Evolutionary conservation across 495 filamentous ascomycete genomes (phyloP), one percentile per base, ranked within the genome.

Genomic region (Penicillium taxi): DNA sequence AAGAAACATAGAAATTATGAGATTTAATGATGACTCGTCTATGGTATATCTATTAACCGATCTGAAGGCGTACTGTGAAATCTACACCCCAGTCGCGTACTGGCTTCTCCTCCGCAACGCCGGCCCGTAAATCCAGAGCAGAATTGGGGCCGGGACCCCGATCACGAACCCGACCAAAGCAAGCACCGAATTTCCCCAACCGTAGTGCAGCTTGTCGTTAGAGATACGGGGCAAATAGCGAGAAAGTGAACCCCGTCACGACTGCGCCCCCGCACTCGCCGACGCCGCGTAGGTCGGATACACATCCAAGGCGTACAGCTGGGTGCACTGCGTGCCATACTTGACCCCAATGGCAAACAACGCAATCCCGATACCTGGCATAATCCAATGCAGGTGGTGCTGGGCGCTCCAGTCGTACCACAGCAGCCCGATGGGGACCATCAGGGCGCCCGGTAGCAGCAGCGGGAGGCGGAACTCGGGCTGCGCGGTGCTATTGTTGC

Each of bases 241-340:
- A 84, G 41, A 91, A 89, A 9, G 67, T 73, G 49, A 88, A 87
- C 2, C 84, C 84, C n/a, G n/a, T n/a, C n/a, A n/a, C n/a, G n/a
- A n/a, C n/a, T n/a, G n/a, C n/a, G n/a, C n/a, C n/a, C n/a, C n/a
- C n/a, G n/a, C n/a, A n/a, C n/a, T n/a, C n/a, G n/a, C n/a, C n/a
- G n/a, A n/a, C n/a, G n/a, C n/a, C n/a, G n/a, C n/a, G n/a, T n/a
- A n/a, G n/a, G n/a, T n/a, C n/a, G n/a, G n/a, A n/a, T n/a, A n/a
- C n/a, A n/a, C n/a, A n/a, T n/a, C n/a, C n/a, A n/a, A n/a, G n/a
- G n/a, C n/a, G n/a, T n/a, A n/a, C n/a, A n/a, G n/a, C n/a, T n/a
- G n/a, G n/a, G n/a, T n/a, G n/a, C n/a, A n/a, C n/a, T n/a, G n/a
- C n/a, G n/a, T n/a, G n/a, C n/a, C n/a, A n/a, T n/a, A n/a, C n/a